A percentile compares a stretch with the other conserved stretches of the same genome.
phyloP scores from a whole-genome alignment of 2,329 filamentous ascomycete genomes.

The Colletotrichum sp. region DNA sequence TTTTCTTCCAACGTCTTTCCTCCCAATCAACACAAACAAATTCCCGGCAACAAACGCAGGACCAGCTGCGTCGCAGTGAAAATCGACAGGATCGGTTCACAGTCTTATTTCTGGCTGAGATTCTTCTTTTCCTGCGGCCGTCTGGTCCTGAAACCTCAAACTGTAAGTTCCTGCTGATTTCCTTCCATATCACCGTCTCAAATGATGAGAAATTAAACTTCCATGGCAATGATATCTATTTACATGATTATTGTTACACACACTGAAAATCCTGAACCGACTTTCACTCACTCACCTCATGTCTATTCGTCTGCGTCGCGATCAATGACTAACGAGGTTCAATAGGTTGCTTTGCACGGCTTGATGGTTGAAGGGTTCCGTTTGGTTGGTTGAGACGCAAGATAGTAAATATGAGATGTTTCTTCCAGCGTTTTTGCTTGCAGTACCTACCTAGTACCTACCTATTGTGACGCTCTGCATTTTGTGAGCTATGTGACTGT shows the following conservation, averaged over 20 bases:
- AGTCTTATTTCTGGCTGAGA: neutral
- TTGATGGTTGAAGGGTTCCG: neutral
- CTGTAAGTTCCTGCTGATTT: neutral
- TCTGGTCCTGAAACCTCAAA: neutral
- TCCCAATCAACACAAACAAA: neutral
- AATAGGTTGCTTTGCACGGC: neutral
- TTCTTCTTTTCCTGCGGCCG: neutral
- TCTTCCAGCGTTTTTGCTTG: fast-evolving
- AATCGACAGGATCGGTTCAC: neutral
- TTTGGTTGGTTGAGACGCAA: neutral
- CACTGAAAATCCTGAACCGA: conserved; percentile 18
- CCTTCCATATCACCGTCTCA: neutral
- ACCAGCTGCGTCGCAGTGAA: neutral
- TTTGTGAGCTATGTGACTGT: neutral
- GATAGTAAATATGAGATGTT: neutral
- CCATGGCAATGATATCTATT: conserved; percentile 14
- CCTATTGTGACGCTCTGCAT: neutral
- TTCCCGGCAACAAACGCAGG: neutral
- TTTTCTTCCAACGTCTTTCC: neutral
- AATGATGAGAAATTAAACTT: conserved; percentile 6
- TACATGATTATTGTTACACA: conserved; percentile 14
- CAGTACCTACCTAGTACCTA: neutral
- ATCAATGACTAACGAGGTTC: neutral
- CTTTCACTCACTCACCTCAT: neutral
- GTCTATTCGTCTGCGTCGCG: neutral